These are phyloP conservation scores for Amanita thiersii DNA, from an alignment of 768 basidiomycete genomes.

Conservation along the genomic window DNA sequence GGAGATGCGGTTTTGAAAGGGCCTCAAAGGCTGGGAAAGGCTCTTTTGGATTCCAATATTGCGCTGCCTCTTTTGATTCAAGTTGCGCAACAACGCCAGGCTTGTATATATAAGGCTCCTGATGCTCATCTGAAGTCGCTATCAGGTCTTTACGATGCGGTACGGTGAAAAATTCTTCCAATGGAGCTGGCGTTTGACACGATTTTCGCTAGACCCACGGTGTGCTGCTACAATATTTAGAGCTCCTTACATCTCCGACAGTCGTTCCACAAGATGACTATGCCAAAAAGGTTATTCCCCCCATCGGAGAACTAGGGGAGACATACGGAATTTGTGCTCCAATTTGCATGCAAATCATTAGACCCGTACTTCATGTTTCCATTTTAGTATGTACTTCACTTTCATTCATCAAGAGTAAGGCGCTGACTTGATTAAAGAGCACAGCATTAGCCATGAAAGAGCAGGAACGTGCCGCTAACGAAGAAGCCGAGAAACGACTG, in stretches of 20 bases:
- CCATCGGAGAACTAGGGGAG: constrained; percentile 63
- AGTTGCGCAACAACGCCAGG: constrained; percentile 85
- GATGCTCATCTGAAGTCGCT: constrained; percentile 82
- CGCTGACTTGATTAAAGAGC: constrained; percentile 30
- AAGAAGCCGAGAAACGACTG: constrained; percentile 74
- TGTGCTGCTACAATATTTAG: constrained; percentile 86
- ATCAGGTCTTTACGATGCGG: constrained; percentile 82
- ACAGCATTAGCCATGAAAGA: constrained; percentile 59
- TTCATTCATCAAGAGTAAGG: too few relatives aligned
- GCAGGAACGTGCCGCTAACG: constrained; percentile 58
- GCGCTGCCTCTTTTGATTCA: constrained; percentile 88
- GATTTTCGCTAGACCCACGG: constrained; percentile 65
- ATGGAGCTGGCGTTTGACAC: constrained; percentile 12
- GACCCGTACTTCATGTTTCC: constrained; percentile 65
- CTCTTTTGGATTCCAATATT: constrained; percentile 59
- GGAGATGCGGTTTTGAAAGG: constrained; percentile 57
- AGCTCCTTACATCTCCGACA: constrained; percentile 69
- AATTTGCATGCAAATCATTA: constrained; percentile 90
- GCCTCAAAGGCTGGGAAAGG: constrained; percentile 58
- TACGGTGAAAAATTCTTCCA: constrained; percentile 29
- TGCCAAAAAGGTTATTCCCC: constrained; percentile 63
- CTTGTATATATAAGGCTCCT: constrained; percentile 66
- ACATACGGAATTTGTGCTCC: constrained; percentile 76
- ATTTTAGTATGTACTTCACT: constrained; percentile 55
- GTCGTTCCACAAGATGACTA: constrained; percentile 69